Percentiles rank a stretch among this genome's conserved stretches.
phyloP scores from a whole-genome alignment of 441 rosid genomes.

The Populus hybrid region DNA sequence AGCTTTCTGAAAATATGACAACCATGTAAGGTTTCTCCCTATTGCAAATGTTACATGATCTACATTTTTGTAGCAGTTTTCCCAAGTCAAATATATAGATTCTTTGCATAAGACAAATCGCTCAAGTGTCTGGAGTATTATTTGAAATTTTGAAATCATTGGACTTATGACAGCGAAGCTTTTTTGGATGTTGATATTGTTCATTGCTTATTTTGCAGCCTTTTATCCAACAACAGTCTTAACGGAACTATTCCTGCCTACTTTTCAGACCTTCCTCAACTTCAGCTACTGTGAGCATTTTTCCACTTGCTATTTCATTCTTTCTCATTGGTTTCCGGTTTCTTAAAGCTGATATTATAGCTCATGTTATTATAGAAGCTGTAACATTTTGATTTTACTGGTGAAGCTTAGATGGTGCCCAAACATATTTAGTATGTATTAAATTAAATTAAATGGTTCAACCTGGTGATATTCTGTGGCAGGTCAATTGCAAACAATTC shows the following conservation, averaged over 20 bases:
- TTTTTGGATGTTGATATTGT: constrained; percentile 16
- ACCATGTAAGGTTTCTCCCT: constrained; percentile 64
- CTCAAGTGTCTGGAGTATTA: neutral
- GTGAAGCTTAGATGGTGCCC: neutral
- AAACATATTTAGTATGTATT: neutral
- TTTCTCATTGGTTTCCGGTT: constrained; percentile 12
- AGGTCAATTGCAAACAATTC: constrained; percentile 82
- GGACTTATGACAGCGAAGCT: constrained; percentile 1
- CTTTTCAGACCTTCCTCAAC: constrained; percentile 65
- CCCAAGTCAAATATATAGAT: neutral
- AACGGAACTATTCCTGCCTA: constrained; percentile 68
- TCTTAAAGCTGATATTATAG: constrained; percentile 1
- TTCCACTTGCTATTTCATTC: constrained; percentile 12
- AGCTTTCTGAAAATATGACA: constrained; percentile 69
- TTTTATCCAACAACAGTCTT: constrained; percentile 68
- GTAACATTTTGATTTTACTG: neutral
- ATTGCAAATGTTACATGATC: constrained; percentile 8
- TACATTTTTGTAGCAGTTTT: constrained; percentile 12
- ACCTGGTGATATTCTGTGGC: constrained; percentile 29
- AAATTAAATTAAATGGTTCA: constrained; percentile 16
- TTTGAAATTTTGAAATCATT: neutral
- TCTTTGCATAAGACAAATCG: constrained; percentile 1
- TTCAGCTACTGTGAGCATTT: constrained; percentile 71
- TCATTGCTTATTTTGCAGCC: constrained; percentile 42
- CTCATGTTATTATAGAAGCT: constrained; percentile 6